Conservation (phyloP, 257 asterid species). For the Jacaranda copaia region DNA sequence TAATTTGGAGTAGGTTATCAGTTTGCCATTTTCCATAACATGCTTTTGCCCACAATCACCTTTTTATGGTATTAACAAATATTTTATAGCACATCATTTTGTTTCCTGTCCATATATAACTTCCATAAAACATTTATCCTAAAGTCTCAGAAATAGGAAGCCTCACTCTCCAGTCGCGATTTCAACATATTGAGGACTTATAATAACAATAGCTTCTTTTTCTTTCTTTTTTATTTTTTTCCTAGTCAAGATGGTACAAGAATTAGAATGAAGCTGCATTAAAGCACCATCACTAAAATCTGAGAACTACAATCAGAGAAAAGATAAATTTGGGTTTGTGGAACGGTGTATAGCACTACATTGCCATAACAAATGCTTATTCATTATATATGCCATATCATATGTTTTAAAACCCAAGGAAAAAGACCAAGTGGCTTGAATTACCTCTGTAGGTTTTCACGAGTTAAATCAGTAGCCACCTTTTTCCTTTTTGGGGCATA, state of each 20-base stretch:
- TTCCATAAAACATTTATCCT: too few species aligned
- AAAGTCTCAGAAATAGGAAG: too few species aligned
- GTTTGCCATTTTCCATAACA: too few species aligned
- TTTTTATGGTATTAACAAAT: too few species aligned
- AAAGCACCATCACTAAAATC: neutral
- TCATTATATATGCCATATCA: neutral
- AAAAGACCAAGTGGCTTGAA: constrained; percentile 25
- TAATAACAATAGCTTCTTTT: neutral
- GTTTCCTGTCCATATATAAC: too few species aligned
- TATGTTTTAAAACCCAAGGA: neutral
- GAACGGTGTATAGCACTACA: neutral
- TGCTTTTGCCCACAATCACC: too few species aligned
- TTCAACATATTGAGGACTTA: neutral
- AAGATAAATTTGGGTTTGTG: constrained; percentile 12
- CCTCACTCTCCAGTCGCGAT: too few species aligned
- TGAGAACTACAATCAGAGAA: neutral
- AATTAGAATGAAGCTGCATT: neutral
- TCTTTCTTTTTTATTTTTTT: neutral
- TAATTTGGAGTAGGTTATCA: neutral
- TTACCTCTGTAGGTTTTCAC: constrained; percentile 89
- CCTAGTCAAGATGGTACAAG: neutral
- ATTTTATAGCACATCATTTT: too few species aligned
- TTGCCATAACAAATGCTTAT: neutral
- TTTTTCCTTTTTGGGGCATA: constrained; percentile 94
- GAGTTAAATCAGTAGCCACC: constrained; percentile 90